Percentiles rank a stretch among this genome's conserved stretches.
These are phyloP conservation scores for Cystoisospora suis DNA, from an alignment of 169 alveolate species.

Conservation along the genomic window DNA sequence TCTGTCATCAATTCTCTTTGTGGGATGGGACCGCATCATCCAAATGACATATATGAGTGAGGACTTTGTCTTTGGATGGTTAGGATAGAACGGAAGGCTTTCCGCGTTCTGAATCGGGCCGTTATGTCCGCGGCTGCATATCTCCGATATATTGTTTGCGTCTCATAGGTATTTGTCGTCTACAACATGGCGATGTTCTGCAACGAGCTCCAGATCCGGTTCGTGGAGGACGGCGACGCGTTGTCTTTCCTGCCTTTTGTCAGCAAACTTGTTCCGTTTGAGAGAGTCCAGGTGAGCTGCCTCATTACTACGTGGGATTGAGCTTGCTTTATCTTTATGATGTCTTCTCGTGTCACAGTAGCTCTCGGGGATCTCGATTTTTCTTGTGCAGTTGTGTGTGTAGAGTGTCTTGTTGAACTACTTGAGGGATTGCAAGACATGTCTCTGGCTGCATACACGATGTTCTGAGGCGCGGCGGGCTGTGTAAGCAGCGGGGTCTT, in stretches of 20 bases:
- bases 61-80: background rate
- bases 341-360: too few relatives aligned
- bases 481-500: too few relatives aligned
- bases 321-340: too few relatives aligned
- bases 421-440: too few relatives aligned
- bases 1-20: too few relatives aligned
- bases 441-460: too few relatives aligned
- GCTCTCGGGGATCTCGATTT: too few relatives aligned
- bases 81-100: background rate
- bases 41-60: background rate
- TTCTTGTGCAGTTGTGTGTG: too few relatives aligned
- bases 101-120: background rate
- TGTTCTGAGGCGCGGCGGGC: too few relatives aligned
- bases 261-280: slow-evolving; percentile 28
- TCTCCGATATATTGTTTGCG: background rate
- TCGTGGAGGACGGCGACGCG: slow-evolving; percentile 51
- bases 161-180: slow-evolving; percentile 32
- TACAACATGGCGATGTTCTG: slow-evolving; percentile 50
- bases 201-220: slow-evolving; percentile 45
- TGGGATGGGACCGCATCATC: too few relatives aligned
- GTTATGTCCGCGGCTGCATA: background rate
- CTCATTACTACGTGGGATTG: too few relatives aligned
- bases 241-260: slow-evolving; percentile 37
- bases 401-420: too few relatives aligned
- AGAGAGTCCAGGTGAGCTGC: slow-evolving; percentile 4